phyloP scores from a whole-genome alignment of 306 rosid species.

The Datisca glomerata region DNA sequence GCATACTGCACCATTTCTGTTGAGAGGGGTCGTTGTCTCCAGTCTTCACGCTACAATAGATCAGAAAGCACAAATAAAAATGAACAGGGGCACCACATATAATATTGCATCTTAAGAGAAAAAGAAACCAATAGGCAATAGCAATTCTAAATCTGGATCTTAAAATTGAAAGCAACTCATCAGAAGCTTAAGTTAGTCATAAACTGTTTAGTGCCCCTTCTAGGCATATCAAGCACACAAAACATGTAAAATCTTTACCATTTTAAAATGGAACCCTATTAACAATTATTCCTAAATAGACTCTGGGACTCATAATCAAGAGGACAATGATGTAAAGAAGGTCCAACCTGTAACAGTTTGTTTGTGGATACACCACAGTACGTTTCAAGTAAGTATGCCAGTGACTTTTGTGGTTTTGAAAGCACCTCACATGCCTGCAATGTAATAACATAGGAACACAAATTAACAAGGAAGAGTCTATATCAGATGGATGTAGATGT shows the following conservation, averaged over 20 bases:
- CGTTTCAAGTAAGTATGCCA: conserved; percentile 84
- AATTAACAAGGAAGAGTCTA: background rate
- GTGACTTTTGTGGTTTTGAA: conserved; percentile 82
- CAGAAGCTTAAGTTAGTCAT: too few relatives aligned
- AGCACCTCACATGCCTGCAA: conserved; percentile 90
- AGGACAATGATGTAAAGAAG: background rate
- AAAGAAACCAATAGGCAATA: too few relatives aligned
- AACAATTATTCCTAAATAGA: too few relatives aligned
- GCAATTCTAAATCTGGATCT: too few relatives aligned
- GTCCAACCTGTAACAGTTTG: conserved; percentile 82
- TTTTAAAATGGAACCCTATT: too few relatives aligned
- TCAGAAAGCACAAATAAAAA: conserved; percentile 7
- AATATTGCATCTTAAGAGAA: too few relatives aligned
- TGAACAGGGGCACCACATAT: too few relatives aligned
- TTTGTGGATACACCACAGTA: conserved; percentile 72
- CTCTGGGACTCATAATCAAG: too few relatives aligned
- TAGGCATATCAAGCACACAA: too few relatives aligned
- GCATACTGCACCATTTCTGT: conserved; percentile 81
- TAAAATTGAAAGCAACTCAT: too few relatives aligned
- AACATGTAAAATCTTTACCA: too few relatives aligned
- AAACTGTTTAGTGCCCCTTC: too few relatives aligned
- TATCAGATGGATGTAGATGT: background rate
- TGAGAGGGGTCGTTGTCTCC: conserved; percentile 93
- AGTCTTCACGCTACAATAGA: conserved; percentile 79
- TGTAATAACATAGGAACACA: conserved; percentile 11